These are phyloP conservation scores for Cerrena zonata DNA, from an alignment of 1,284 basidiomycete genomes.

Conservation along the genomic window DNA sequence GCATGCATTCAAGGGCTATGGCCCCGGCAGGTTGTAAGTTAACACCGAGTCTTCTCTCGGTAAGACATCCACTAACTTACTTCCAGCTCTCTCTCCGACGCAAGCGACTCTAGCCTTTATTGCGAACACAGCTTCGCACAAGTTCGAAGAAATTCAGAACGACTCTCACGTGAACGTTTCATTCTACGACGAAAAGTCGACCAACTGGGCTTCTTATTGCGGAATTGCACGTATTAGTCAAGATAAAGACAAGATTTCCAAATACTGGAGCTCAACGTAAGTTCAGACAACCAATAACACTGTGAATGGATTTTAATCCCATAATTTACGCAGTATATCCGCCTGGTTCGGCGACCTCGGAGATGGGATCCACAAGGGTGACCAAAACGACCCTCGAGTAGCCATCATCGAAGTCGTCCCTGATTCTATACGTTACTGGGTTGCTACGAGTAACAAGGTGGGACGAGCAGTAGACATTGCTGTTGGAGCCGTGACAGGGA, in stretches of 20 bases:
- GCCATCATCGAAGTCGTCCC: constrained; percentile 78
- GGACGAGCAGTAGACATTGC: constrained; percentile 48
- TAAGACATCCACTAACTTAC: constrained; percentile 1
- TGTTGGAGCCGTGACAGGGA: constrained; percentile 50
- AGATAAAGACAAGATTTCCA: constrained; percentile 61
- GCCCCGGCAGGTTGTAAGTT: constrained; percentile 61
- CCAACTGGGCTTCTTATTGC: constrained; percentile 81
- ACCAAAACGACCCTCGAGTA: constrained; percentile 76
- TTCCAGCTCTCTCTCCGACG: constrained; percentile 40
- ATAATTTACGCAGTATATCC: constrained; percentile 38
- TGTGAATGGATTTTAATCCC: constrained; percentile 1
- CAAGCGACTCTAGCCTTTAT: constrained; percentile 64
- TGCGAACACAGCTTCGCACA: constrained; percentile 71
- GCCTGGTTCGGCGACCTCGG: constrained; percentile 86
- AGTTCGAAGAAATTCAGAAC: constrained; percentile 72
- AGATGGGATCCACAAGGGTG: constrained; percentile 83
- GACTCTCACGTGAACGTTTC: constrained; percentile 77
- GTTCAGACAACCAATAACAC: constrained; percentile 20
- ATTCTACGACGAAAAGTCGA: constrained; percentile 68
- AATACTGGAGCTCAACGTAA: constrained; percentile 62
- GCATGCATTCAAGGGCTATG: constrained; percentile 82
- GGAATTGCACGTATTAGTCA: constrained; percentile 67
- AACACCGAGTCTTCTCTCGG: not conserved
- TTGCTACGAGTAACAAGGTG: constrained; percentile 43
- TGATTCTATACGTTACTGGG: constrained; percentile 77